Conservation (phyloP, 345 rosid genomes). For the Salix dunnii region DNA sequence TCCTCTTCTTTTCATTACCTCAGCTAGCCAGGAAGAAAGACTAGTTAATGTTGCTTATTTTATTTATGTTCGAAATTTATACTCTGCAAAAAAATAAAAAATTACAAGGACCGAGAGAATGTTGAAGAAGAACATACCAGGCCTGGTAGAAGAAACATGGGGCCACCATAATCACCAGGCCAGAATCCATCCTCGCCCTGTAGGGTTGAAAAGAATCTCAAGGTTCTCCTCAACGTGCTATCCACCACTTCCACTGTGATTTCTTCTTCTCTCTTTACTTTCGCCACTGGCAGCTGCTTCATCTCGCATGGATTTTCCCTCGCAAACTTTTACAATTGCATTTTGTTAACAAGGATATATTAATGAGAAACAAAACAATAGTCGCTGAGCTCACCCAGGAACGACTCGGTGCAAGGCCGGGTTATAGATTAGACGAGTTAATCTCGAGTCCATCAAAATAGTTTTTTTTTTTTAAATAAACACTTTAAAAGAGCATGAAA, state of each 20-base stretch:
- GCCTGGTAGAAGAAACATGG: conserved; percentile 65
- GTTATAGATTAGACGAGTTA: too few relatives aligned
- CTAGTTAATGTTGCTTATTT: too few relatives aligned
- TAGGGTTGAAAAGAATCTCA: conserved; percentile 50
- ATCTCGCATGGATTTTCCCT: conserved; percentile 26
- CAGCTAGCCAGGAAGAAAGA: too few relatives aligned
- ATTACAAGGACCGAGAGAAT: background rate
- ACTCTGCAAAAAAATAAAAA: background rate
- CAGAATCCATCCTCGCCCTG: conserved; percentile 69
- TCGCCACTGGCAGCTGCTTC: conserved; percentile 2
- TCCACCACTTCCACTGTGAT: conserved; percentile 30
- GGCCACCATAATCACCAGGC: conserved; percentile 86
- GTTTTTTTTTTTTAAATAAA: too few relatives aligned
- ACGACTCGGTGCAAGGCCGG: too few relatives aligned
- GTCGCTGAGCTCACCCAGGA: too few relatives aligned
- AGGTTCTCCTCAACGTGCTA: conserved; percentile 34
- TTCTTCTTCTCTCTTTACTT: conserved; percentile 20
- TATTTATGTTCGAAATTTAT: too few relatives aligned
- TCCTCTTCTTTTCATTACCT: too few relatives aligned
- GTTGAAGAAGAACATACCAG: conserved; percentile 30
- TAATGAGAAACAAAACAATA: too few relatives aligned
- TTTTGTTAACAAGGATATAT: too few relatives aligned
- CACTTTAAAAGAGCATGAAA: too few relatives aligned
- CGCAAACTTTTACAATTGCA: conserved; percentile 23
- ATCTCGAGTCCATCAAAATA: too few relatives aligned